phyloP scores from a whole-genome alignment of 1,284 basidiomycete species.

The Xerocomus minutiporus region DNA sequence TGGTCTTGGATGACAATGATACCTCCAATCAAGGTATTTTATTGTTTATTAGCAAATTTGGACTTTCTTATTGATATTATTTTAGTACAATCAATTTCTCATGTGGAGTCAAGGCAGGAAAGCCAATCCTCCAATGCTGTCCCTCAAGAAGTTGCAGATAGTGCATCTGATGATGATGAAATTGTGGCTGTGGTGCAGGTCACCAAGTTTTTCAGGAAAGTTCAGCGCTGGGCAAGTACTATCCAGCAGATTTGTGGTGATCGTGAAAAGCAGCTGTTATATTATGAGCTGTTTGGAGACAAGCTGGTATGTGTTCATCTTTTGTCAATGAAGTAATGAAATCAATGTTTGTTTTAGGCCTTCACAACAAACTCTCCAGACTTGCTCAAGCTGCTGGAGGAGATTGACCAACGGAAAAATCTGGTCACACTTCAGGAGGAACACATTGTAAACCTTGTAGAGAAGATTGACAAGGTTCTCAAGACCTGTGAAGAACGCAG shows the following conservation, averaged over 20 bases:
- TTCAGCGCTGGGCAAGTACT: slow-evolving; percentile 13
- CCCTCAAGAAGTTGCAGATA: not conserved
- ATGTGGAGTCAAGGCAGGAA: not conserved
- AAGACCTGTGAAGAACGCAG: not conserved
- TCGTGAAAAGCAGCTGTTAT: not conserved
- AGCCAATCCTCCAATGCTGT: not conserved
- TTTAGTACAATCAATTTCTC: not conserved
- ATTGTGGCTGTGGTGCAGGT: not conserved
- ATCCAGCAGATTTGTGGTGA: slow-evolving; percentile 6
- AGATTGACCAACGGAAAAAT: slow-evolving; percentile 24
- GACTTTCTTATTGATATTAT: too few relatives aligned
- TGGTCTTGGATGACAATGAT: not conserved
- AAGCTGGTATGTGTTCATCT: slow-evolving; percentile 9
- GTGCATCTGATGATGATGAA: not conserved
- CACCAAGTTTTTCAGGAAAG: not conserved
- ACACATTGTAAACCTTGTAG: slow-evolving; percentile 5
- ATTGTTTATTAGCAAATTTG: not conserved
- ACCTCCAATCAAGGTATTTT: not conserved
- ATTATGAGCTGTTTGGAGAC: slow-evolving; percentile 20
- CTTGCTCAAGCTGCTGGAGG: slow-evolving; percentile 19
- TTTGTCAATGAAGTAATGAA: not conserved
- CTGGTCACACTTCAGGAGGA: slow-evolving; percentile 19
- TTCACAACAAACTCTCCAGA: not conserved
- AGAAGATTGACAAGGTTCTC: slow-evolving; percentile 1
- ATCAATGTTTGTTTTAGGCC: slow-evolving; percentile 11